Base-by-base conservation (phyloP, 2,329 filamentous ascomycete species). In the Hyphodiscus sp. region DNA sequence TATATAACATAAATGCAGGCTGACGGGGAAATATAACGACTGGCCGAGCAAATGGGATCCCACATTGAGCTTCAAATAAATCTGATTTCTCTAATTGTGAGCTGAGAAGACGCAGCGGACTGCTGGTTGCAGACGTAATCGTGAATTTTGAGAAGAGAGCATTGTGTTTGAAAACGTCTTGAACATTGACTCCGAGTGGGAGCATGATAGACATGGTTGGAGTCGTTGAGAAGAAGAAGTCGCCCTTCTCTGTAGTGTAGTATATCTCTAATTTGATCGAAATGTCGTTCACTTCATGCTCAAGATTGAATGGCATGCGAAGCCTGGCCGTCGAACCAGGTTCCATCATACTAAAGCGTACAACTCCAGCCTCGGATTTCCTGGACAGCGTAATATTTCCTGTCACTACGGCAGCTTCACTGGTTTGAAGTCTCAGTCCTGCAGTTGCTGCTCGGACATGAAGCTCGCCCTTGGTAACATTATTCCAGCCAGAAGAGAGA, bases 131-230 rank as follows among this genome's bases (percentile, higher is more conserved):
- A 0, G 91, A 91, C 13, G 89, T 91, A 50, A 99, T 86, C 15
- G 89, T 95, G 68, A 99, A 99, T 10, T 86, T 86, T 0, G 91
- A 96, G 65, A 94, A 94, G 0, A 97, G 76, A 0, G 82, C 78
- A 8, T 83, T 74, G 58, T 89, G 83, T 67, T 96, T 95, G 75
- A 97, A 97, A 26, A 95, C 82, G 63, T 99, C 94, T 64, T 97
- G 91, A 6, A 99, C 94, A 60, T 97, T 97, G 58, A 99, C 94
- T 2, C 92, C 91, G 2, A 99, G 77, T 0, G 90, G 89, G 4
- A 99, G 75, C 1, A 87, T 80, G 1, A 94, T 86, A 2, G 85
- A 79, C 19, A 95, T 76, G 2, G 77, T 80, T 19, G 81, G 79
- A 8, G 78, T 76, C 16, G 79, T 80, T 16, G 82, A 78, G 66